phyloP scores from a whole-genome alignment of 129 eudicot genomes.

The carrot (Daucus carota) region DNA sequence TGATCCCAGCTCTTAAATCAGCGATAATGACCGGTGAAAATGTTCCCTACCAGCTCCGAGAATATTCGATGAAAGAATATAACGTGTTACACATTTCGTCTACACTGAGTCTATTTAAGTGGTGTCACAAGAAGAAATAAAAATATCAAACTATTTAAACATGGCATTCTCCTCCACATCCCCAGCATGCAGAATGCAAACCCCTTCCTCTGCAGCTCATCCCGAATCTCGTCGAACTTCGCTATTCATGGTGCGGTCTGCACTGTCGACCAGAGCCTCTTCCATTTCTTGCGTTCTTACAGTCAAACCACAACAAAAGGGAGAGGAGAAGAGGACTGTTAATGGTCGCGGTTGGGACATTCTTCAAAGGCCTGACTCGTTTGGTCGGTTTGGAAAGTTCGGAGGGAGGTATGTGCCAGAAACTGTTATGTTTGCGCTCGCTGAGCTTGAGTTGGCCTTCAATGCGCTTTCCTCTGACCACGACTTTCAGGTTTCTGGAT shows the following conservation, averaged over 20 bases:
- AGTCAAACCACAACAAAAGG: conserved; percentile 18
- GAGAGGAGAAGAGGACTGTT: conserved; percentile 10
- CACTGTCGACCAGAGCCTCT: conserved; percentile 14
- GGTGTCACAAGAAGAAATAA: background rate
- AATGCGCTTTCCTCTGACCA: conserved; percentile 36
- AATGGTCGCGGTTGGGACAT: background rate
- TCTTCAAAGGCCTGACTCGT: conserved; percentile 56
- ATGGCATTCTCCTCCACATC: conserved; percentile 30
- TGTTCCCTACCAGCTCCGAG: no score
- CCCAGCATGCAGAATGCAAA: conserved; percentile 16
- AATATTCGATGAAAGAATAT: no score
- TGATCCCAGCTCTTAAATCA: no score
- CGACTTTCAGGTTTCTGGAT: conserved; percentile 38
- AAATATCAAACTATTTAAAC: background rate
- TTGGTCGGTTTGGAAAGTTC: conserved; percentile 80
- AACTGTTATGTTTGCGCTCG: conserved; percentile 68
- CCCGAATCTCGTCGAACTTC: conserved; percentile 16
- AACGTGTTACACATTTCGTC: no score
- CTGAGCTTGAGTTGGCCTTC: conserved; percentile 74
- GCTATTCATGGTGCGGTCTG: conserved; percentile 5
- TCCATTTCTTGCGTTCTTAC: conserved; percentile 37
- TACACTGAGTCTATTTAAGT: background rate
- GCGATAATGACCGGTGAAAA: no score
- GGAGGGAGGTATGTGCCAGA: conserved; percentile 92
- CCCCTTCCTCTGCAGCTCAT: conserved; percentile 3